Evolutionary conservation across 495 filamentous ascomycete species (phyloP).

Genomic region (Neurospora sp.): DNA sequence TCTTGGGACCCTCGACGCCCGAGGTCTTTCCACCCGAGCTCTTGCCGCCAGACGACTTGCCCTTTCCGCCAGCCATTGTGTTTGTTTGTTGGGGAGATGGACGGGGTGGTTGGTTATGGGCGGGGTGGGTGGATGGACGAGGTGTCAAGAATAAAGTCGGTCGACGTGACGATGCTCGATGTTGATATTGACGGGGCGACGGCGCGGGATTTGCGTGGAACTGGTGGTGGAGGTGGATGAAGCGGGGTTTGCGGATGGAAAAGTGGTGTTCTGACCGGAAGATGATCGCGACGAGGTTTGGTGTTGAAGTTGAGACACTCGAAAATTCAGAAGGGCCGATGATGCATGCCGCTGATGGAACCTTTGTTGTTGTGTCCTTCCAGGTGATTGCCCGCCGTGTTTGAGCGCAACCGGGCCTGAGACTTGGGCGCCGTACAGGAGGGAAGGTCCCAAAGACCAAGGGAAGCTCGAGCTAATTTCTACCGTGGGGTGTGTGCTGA

Average conservation of each 20-base stretch:
- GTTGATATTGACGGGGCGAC: slow-evolving; percentile 11
- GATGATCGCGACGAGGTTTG: slow-evolving; percentile 13
- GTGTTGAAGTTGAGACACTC: slow-evolving; percentile 19
- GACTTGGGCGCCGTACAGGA: neutral
- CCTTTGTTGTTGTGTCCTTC: slow-evolving; percentile 17
- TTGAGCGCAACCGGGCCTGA: neutral
- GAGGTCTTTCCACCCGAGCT: slow-evolving; percentile 76
- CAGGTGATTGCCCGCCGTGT: slow-evolving; percentile 3
- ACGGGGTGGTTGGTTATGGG: slow-evolving; percentile 11
- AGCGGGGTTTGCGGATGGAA: slow-evolving; percentile 12
- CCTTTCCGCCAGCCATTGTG: slow-evolving; percentile 72
- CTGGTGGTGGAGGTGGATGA: slow-evolving; percentile 1
- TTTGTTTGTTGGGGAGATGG: slow-evolving; percentile 4
- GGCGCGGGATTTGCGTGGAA: neutral
- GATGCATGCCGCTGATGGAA: slow-evolving; percentile 14
- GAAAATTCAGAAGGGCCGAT: slow-evolving; percentile 25
- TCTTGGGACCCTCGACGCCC: slow-evolving; percentile 60
- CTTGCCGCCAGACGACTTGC: slow-evolving; percentile 89
- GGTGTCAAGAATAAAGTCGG: slow-evolving; percentile 1
- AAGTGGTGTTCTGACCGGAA: neutral
- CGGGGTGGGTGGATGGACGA: slow-evolving; percentile 13
- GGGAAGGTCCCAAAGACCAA: neutral
- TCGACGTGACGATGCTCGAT: slow-evolving; percentile 1
- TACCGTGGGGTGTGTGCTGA: neutral
- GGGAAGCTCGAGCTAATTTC: slow-evolving; percentile 1